These are phyloP conservation scores for Ascochyta lentis DNA, from an alignment of 2,329 filamentous ascomycete genomes.

Conservation along the genomic window DNA sequence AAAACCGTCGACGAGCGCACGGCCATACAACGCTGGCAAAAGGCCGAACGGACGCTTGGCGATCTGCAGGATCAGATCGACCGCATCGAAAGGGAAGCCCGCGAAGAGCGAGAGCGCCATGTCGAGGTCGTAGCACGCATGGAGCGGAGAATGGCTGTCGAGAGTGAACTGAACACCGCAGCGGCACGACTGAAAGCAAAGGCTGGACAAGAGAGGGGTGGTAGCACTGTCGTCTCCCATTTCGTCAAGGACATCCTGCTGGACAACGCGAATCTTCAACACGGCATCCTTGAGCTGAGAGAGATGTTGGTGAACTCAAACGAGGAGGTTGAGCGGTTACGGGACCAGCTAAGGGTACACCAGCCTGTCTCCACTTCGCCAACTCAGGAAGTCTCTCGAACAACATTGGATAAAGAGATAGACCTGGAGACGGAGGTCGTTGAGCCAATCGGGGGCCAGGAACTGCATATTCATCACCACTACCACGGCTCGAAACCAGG, in stretches of 20 bases:
- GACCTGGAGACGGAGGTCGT: slow-evolving; percentile 59
- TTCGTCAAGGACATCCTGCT: slow-evolving; percentile 95
- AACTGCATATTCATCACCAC: slow-evolving; percentile 93
- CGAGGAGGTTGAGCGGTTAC: slow-evolving; percentile 86
- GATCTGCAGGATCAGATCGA: slow-evolving; percentile 88
- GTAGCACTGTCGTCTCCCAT: slow-evolving; percentile 81
- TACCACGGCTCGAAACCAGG: slow-evolving; percentile 68
- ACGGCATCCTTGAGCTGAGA: slow-evolving; percentile 87
- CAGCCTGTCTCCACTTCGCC: slow-evolving; percentile 64
- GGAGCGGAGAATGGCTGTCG: slow-evolving; percentile 81
- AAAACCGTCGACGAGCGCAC: slow-evolving; percentile 78
- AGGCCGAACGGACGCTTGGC: slow-evolving; percentile 78
- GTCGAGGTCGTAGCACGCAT: slow-evolving; percentile 80
- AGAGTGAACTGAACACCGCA: slow-evolving; percentile 80
- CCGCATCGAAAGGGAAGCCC: slow-evolving; percentile 82
- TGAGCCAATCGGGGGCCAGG: slow-evolving; percentile 50
- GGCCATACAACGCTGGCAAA: slow-evolving; percentile 82
- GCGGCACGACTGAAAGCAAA: slow-evolving; percentile 79
- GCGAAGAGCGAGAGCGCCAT: slow-evolving; percentile 81
- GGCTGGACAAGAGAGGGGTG: slow-evolving; percentile 64
- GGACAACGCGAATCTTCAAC: slow-evolving; percentile 92
- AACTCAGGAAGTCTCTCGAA: slow-evolving; percentile 34
- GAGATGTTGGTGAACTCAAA: slow-evolving; percentile 92
- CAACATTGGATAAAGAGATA: slow-evolving; percentile 75
- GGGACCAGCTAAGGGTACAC: slow-evolving; percentile 81